Evolutionary conservation across 2,329 filamentous ascomycete genomes (phyloP).

Genomic region (Daldinia eschscholtzii): DNA sequence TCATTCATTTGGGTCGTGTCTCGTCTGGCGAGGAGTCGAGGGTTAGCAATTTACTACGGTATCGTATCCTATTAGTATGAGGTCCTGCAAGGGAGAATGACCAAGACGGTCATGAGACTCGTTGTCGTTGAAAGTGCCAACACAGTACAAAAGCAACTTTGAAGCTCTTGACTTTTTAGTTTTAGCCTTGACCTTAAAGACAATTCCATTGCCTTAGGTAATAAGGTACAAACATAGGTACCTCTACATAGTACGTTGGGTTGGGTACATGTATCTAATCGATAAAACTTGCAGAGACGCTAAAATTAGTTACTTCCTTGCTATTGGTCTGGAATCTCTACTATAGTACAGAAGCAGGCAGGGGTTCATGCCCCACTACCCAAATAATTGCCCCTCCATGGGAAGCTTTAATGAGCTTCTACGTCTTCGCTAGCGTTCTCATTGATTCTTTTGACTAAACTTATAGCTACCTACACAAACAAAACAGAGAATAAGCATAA

Average conservation of each 20-base stretch:
- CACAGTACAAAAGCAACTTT: not conserved
- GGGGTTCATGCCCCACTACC: conserved; percentile 28
- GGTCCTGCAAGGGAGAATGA: conserved; percentile 1
- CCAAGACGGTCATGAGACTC: not conserved
- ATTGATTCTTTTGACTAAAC: conserved; percentile 32
- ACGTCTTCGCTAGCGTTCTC: conserved; percentile 41
- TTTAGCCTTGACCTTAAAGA: conserved; percentile 5
- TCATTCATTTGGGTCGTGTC: conserved; percentile 25
- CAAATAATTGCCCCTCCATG: conserved; percentile 37
- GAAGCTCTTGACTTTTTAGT: conserved; percentile 17
- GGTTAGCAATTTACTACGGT: not conserved
- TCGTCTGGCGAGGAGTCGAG: conserved; percentile 3
- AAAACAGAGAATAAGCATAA: not conserved
- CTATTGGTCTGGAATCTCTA: conserved; percentile 14
- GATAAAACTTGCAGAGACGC: not conserved
- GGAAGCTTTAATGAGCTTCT: conserved; percentile 28
- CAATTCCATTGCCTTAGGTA: not conserved
- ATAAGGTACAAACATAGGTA: no score
- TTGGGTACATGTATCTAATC: not conserved
- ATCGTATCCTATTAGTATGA: not conserved
- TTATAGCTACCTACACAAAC: conserved; percentile 6
- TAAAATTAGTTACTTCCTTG: not conserved
- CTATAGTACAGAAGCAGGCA: conserved; percentile 16
- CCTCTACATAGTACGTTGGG: no score
- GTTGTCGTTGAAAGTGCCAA: not conserved